phyloP scores from a whole-genome alignment of 768 basidiomycete genomes.

The Lactarius trivialis region DNA sequence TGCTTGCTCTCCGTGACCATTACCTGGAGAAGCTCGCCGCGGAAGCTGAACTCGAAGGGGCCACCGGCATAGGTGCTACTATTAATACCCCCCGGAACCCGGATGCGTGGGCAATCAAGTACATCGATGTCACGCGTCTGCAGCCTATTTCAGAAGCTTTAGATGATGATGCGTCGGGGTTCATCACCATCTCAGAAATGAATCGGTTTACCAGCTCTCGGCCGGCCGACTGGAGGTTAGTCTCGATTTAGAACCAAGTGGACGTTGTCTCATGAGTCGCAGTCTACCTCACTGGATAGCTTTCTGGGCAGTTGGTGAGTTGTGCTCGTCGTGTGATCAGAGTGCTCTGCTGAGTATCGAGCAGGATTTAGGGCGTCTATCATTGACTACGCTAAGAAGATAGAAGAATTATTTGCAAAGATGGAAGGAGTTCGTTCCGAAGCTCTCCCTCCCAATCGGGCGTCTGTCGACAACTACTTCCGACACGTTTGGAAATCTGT shows the following conservation, averaged over 20 bases:
- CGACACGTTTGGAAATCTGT: not conserved
- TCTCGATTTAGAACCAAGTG: not conserved
- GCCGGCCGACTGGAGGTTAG: conserved; percentile 28
- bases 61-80: not conserved
- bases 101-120: conserved; percentile 28
- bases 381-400: conserved; percentile 15
- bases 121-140: conserved; percentile 22
- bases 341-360: not conserved
- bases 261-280: not conserved
- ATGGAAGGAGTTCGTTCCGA: conserved; percentile 11
- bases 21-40: conserved; percentile 24
- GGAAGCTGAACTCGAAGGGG: not conserved
- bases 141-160: conserved; percentile 30
- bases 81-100: not conserved
- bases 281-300: conserved; percentile 30
- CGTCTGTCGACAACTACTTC: not conserved
- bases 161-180: conserved; percentile 33
- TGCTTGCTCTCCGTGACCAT: conserved; percentile 30
- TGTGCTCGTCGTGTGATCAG: not conserved
- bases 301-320: conserved; percentile 28
- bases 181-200: conserved; percentile 30
- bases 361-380: conserved; percentile 12
- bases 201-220: conserved; percentile 28
- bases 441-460: conserved; percentile 9
- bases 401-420: conserved; percentile 9